These are phyloP conservation scores for Zelopaecilomyces penicillatus DNA, from an alignment of 2,329 filamentous ascomycete species.

Conservation along the genomic window DNA sequence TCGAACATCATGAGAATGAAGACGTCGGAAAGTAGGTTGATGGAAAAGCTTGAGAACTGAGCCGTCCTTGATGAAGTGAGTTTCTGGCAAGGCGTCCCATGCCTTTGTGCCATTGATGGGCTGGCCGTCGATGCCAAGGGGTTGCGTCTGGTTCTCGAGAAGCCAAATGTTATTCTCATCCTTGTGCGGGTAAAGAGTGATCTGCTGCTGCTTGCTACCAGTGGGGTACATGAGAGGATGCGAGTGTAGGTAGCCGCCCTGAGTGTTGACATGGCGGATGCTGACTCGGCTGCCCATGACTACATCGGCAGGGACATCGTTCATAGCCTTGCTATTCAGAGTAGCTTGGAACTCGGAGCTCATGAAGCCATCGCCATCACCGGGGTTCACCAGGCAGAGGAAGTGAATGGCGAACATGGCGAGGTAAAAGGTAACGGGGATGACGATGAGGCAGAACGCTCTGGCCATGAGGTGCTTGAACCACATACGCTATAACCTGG, in stretches of 20 bases:
- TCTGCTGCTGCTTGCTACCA: slow-evolving; percentile 96
- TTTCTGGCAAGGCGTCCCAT: slow-evolving; percentile 68
- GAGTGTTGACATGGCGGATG: slow-evolving; percentile 91
- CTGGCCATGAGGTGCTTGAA: slow-evolving; percentile 92
- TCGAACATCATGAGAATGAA: slow-evolving; percentile 94
- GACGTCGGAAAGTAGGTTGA: slow-evolving; percentile 69
- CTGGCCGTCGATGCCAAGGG: slow-evolving; percentile 65
- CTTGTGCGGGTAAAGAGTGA: slow-evolving; percentile 97
- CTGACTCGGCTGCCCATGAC: slow-evolving; percentile 78
- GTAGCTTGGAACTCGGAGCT: slow-evolving; percentile 98
- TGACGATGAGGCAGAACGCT: slow-evolving; percentile 81
- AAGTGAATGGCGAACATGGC: slow-evolving; percentile 98
- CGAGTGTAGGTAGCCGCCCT: slow-evolving; percentile 95
- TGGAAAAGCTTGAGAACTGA: slow-evolving; percentile 79
- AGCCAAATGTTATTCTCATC: slow-evolving; percentile 96
- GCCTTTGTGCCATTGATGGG: slow-evolving; percentile 72
- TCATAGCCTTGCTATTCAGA: slow-evolving; percentile 93
- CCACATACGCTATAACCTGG: slow-evolving; percentile 55
- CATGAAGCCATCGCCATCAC: slow-evolving; percentile 98
- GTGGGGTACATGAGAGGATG: slow-evolving; percentile 96
- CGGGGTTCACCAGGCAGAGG: slow-evolving; percentile 82
- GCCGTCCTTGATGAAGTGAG: slow-evolving; percentile 67
- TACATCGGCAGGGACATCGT: slow-evolving; percentile 87
- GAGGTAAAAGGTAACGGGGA: slow-evolving; percentile 86
- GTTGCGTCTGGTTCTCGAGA: slow-evolving; percentile 93